Conservation (phyloP, 768 basidiomycete species). For the Coprinopsis cinerea region DNA sequence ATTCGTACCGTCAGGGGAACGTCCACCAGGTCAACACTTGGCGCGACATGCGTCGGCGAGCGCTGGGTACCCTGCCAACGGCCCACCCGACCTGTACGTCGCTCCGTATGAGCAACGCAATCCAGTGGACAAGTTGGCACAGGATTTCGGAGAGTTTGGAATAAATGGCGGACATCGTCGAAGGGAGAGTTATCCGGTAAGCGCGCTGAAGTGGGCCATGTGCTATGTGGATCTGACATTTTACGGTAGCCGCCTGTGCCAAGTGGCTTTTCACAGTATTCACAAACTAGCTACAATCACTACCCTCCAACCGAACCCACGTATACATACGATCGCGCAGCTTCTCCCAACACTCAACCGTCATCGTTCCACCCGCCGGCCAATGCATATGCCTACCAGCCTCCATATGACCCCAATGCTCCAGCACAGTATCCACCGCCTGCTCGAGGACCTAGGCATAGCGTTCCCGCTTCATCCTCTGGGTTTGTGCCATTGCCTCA, state of each 20-base stretch:
- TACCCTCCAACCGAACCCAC: slow-evolving; percentile 27
- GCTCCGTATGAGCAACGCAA: slow-evolving; percentile 62
- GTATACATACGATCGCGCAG: slow-evolving; percentile 35
- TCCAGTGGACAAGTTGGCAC: slow-evolving; percentile 49
- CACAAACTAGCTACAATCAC: slow-evolving; percentile 27
- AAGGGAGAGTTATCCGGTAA: slow-evolving; percentile 56
- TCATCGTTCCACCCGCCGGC: slow-evolving; percentile 22
- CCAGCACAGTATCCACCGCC: slow-evolving; percentile 31
- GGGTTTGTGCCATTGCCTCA: slow-evolving; percentile 59
- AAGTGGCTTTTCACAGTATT: slow-evolving; percentile 28
- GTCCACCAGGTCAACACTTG: slow-evolving; percentile 21
- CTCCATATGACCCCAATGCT: slow-evolving; percentile 29
- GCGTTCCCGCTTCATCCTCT: slow-evolving; percentile 59
- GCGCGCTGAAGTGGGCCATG: no score
- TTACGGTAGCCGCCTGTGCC: no score
- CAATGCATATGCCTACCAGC: slow-evolving; percentile 34
- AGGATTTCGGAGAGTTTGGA: slow-evolving; percentile 63
- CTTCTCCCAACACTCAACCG: slow-evolving; percentile 31
- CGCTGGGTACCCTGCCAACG: slow-evolving; percentile 49
- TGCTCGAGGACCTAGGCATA: slow-evolving; percentile 55
- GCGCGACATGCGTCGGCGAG: slow-evolving; percentile 42
- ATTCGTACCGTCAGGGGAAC: slow-evolving; percentile 53
- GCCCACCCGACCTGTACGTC: slow-evolving; percentile 62
- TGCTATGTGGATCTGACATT: no score
- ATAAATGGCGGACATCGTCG: slow-evolving; percentile 41